Evolutionary conservation across 2,329 filamentous ascomycete genomes (phyloP).

Genomic region (Pseudofabraea citricarpa): DNA sequence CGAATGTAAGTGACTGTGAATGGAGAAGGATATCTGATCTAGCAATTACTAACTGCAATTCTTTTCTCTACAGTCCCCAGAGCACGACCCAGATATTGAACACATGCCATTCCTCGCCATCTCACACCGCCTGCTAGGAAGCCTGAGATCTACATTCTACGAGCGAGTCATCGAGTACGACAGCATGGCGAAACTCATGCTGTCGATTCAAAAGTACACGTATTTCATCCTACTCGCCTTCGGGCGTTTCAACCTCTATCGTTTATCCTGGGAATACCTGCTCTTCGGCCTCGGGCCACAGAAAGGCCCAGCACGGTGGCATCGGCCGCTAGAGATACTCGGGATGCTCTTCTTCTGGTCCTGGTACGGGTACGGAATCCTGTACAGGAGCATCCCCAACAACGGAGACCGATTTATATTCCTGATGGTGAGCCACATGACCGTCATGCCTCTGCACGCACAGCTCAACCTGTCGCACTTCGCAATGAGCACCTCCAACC

Average conservation of each 20-base stretch:
- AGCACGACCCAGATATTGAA: slow-evolving; percentile 55
- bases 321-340: slow-evolving; percentile 59
- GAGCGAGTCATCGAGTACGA: slow-evolving; percentile 58
- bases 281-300: slow-evolving; percentile 51
- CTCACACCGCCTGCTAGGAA: slow-evolving; percentile 59
- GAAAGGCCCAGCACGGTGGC: slow-evolving; percentile 56
- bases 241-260: slow-evolving; percentile 69
- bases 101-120: slow-evolving; percentile 67
- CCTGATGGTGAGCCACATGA: slow-evolving; percentile 70
- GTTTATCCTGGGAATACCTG: slow-evolving; percentile 62
- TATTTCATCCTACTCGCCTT: slow-evolving; percentile 66
- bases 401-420: slow-evolving; percentile 66
- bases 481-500: slow-evolving; percentile 80
- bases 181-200: slow-evolving; percentile 50
- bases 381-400: slow-evolving; percentile 62
- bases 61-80: slow-evolving; percentile 35
- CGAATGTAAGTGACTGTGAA: slow-evolving; percentile 36
- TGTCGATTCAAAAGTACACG: slow-evolving; percentile 59
- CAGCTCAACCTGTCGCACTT: slow-evolving; percentile 89
- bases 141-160: slow-evolving; percentile 61
- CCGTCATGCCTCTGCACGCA: slow-evolving; percentile 73
- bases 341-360: slow-evolving; percentile 64
- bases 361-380: slow-evolving; percentile 61
- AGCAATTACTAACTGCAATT: too few species aligned
- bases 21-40: not conserved